Base-by-base conservation (phyloP, 1,139 yeast genomes). In the Blastobotrys persicus region DNA sequence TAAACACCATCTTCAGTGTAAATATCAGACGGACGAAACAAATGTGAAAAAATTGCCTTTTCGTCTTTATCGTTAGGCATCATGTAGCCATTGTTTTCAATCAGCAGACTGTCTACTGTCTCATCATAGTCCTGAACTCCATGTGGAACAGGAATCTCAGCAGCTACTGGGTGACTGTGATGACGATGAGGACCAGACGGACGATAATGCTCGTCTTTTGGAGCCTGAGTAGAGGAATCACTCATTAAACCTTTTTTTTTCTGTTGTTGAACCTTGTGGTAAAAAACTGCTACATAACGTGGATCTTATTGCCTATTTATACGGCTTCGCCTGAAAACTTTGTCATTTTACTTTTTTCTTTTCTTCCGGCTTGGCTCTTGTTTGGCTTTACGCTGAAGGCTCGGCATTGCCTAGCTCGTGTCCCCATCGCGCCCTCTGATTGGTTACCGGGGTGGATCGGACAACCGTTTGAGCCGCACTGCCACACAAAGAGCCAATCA, bases 141-240 rank as follows among this genome's bases (percentile, higher is more conserved):
- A 50, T 66, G 63, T 31, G 71, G 71, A 35, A 65, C 63, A 18
- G 71, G 70, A 44, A 67, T 61, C 47, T 60, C 64, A 31, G 70
- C 71, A 19, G 64, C 57, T 26, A 62, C 50, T 17, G 71, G 71
- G 9, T 52, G 59, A 47, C 66, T 70, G 52, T 58, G 69, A 35
- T 42, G 44, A 19, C 35, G 35, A n/a, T 42, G 44, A 26, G 13
- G 34, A 18, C 40, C 11, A 20, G 11, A 11, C 14, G 12, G 20
- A 12, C 31, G 13, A 16, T 6, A 3, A 19, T 37, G 20, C 20
- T 37, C 20, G 13, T 37, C 20, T 37, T 18, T 37, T 9, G 40
- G 11, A 18, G 28, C 40, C 3, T 16, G 5, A 13, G 23, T 13
- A 14, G 38, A 35, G 18, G 26, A 6, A 16, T 19, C 44, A 31